Conservation (phyloP, 805 yeast species). For the Wickerhamiella shivajii region DNA sequence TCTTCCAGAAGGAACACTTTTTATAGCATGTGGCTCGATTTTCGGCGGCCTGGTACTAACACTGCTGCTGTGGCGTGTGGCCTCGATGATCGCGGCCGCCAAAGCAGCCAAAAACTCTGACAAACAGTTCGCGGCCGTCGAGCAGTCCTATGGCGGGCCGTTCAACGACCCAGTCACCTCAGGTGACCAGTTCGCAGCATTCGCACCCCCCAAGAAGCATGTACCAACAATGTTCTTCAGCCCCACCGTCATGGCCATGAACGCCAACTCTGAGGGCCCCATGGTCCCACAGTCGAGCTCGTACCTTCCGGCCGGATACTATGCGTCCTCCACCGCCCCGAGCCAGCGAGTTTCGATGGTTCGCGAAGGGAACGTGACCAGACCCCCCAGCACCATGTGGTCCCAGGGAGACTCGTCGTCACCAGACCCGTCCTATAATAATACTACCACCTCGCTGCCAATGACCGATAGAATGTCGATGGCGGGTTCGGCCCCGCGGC, state of each 20-base stretch:
- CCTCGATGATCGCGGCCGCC: slow-evolving; percentile 33
- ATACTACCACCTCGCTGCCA: no score
- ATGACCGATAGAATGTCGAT: no score
- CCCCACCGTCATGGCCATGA: slow-evolving; percentile 65
- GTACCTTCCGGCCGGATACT: slow-evolving; percentile 16
- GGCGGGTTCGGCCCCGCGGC: slow-evolving; percentile 5
- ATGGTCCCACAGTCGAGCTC: slow-evolving; percentile 9
- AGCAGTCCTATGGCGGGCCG: slow-evolving; percentile 17
- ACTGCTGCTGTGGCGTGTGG: slow-evolving; percentile 38
- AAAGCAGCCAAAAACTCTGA: slow-evolving; percentile 36
- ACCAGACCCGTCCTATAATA: no score
- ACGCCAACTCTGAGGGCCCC: slow-evolving; percentile 23
- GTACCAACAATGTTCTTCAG: slow-evolving; percentile 43
- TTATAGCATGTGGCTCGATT: slow-evolving; percentile 63
- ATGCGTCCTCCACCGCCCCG: slow-evolving; percentile 7
- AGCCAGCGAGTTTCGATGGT: slow-evolving; percentile 5
- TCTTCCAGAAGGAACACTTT: slow-evolving; percentile 63
- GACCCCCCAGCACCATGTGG: no score
- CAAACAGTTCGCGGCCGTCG: slow-evolving; percentile 15
- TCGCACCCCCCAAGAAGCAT: no score
- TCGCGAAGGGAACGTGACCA: slow-evolving; percentile 6
- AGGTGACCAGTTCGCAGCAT: slow-evolving; percentile 10
- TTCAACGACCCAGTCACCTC: slow-evolving; percentile 16
- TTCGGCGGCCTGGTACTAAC: slow-evolving; percentile 44
- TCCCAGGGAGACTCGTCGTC: no score